Conservation (phyloP, 805 yeast genomes). For the Candida ascalaphidarum region DNA sequence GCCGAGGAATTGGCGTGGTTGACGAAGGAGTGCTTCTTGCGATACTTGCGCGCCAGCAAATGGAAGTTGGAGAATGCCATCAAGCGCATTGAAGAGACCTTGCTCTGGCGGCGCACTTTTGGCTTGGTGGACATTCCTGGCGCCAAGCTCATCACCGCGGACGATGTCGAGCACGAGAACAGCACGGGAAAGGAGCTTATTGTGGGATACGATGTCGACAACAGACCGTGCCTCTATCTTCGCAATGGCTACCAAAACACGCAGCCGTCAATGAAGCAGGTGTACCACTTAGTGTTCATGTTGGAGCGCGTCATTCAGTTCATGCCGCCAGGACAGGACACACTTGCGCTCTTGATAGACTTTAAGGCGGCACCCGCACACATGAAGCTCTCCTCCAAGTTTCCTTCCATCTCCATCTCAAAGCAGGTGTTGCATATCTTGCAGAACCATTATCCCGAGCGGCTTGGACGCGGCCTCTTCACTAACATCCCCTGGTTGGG, state of each 20-base stretch:
- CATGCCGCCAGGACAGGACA: constrained; percentile 96
- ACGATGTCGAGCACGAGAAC: constrained; percentile 55
- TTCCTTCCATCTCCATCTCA: constrained; percentile 42
- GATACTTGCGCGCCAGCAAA: constrained; percentile 90
- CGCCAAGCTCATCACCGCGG: constrained; percentile 46
- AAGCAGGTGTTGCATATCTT: constrained; percentile 87
- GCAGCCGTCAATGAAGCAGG: constrained; percentile 80
- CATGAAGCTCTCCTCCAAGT: constrained; percentile 29
- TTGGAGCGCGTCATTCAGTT: constrained; percentile 86
- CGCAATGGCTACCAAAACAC: constrained; percentile 97
- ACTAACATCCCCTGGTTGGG: constrained; percentile 93
- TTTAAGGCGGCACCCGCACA: constrained; percentile 68
- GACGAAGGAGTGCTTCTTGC: constrained; percentile 80
- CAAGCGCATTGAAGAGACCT: constrained; percentile 62
- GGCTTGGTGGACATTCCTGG: constrained; percentile 45
- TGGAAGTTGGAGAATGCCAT: constrained; percentile 73
- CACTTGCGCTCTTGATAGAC: constrained; percentile 84
- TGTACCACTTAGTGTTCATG: constrained; percentile 91
- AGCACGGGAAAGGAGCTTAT: constrained; percentile 90
- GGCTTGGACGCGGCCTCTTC: constrained; percentile 85
- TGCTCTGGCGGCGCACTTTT: constrained; percentile 92
- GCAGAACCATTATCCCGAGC: constrained; percentile 96
- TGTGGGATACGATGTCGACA: constrained; percentile 82
- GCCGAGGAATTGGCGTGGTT: constrained; percentile 79
- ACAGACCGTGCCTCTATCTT: constrained; percentile 86